These are phyloP conservation scores for Adiantum capillusveneris DNA, from an alignment of 75 land plant species.

Conservation along the genomic window DNA sequence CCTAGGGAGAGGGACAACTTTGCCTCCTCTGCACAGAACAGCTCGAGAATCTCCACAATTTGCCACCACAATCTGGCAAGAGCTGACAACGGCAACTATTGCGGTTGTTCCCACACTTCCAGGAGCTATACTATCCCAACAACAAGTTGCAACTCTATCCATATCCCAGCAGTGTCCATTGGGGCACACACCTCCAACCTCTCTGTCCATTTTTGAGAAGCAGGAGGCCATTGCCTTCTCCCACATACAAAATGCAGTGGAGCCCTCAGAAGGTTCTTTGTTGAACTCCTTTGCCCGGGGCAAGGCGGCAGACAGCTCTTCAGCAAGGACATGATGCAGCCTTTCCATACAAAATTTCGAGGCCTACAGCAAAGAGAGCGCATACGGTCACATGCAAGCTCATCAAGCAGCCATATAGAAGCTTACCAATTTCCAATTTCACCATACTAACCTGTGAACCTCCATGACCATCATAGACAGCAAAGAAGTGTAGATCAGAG, in stretches of 20 bases:
- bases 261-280: conserved; percentile 20
- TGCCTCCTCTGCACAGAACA: conserved; percentile 63
- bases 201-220: conserved; percentile 63
- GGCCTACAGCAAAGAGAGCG: conserved; percentile 14
- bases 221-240: conserved; percentile 34
- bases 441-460: conserved; percentile 64
- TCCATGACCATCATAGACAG: conserved; percentile 93
- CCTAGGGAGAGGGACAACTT: conserved; percentile 45
- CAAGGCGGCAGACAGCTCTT: conserved; percentile 33
- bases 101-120: conserved; percentile 77
- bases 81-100: conserved; percentile 50
- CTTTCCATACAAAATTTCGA: conserved; percentile 48
- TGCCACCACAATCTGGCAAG: conserved; percentile 50
- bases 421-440: no score
- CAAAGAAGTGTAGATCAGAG: conserved; percentile 49
- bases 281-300: conserved; percentile 9
- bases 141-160: background rate
- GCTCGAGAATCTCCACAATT: conserved; percentile 96
- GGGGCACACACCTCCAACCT: conserved; percentile 43
- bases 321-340: conserved; percentile 49
- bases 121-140: conserved; percentile 17
- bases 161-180: conserved; percentile 13
- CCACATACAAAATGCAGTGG: conserved; percentile 13
- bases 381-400: no score
- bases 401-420: no score